phyloP scores from a whole-genome alignment of 116 monocot species.

The Phalaenopsis hybrid region DNA sequence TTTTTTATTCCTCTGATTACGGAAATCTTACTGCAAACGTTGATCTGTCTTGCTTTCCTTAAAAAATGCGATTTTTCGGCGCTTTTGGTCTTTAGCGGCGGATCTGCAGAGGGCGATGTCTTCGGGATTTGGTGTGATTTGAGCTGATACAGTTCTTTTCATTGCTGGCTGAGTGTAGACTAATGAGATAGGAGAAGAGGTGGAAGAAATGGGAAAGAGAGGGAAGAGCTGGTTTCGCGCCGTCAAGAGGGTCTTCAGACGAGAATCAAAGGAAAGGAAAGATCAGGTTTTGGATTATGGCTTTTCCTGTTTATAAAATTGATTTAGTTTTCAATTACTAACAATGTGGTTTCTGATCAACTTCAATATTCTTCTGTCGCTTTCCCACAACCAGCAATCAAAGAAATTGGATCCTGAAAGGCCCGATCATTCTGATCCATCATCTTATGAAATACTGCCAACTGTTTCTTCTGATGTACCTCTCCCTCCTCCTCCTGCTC shows the following conservation, averaged over 20 bases:
- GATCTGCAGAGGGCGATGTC: neutral
- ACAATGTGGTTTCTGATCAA: constrained; percentile 12
- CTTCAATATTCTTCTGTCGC: neutral
- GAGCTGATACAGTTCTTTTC: neutral
- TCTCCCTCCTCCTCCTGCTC: constrained; percentile 1
- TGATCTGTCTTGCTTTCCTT: neutral
- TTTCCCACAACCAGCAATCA: constrained; percentile 9
- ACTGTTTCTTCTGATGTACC: neutral
- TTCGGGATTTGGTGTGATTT: neutral
- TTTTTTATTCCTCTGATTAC: neutral
- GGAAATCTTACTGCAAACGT: neutral
- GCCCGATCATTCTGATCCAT: constrained; percentile 9
- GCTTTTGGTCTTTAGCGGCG: neutral
- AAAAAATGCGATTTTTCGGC: neutral
- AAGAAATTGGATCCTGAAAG: constrained; percentile 13
- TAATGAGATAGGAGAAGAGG: neutral
- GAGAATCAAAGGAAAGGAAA: constrained; percentile 22
- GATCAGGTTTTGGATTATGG: constrained; percentile 10
- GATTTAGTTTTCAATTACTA: neutral
- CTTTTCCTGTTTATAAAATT: constrained; percentile 1
- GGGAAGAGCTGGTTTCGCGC: constrained; percentile 21
- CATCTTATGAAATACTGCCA: constrained; percentile 7
- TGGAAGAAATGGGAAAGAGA: constrained; percentile 24
- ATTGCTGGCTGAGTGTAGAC: neutral
- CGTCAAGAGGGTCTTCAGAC: constrained; percentile 22